A percentile compares a stretch with the other conserved stretches of the same genome.
These are phyloP conservation scores for Leucogyrophana mollusca DNA, from an alignment of 768 basidiomycete genomes.

Conservation along the genomic window DNA sequence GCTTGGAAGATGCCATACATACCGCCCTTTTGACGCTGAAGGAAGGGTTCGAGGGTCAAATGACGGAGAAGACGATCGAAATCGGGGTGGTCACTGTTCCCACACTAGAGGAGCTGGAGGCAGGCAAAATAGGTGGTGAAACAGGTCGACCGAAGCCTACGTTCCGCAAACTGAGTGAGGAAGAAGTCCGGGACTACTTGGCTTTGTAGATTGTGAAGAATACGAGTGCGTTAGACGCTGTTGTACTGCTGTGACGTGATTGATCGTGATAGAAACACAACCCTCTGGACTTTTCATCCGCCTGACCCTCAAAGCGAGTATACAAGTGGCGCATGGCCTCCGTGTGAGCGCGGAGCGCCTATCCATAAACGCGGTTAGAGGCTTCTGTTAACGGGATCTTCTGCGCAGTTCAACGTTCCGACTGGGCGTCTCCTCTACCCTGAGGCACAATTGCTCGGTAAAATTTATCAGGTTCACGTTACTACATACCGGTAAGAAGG, in stretches of 20 bases:
- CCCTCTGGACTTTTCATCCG: too few species aligned
- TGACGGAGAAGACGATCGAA: slow-evolving; percentile 99
- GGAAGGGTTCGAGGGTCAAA: slow-evolving; percentile 99
- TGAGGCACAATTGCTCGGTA: too few species aligned
- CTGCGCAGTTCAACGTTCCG: too few species aligned
- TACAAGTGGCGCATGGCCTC: too few species aligned
- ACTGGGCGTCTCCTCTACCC: too few species aligned
- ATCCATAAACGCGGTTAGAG: too few species aligned
- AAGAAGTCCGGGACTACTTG: slow-evolving; percentile 96
- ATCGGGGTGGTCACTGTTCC: slow-evolving; percentile 95
- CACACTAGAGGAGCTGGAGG: slow-evolving; percentile 53
- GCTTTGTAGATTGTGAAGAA: slow-evolving; percentile 57
- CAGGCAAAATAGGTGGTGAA: slow-evolving; percentile 65
- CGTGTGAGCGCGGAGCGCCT: too few species aligned
- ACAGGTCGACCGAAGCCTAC: slow-evolving; percentile 78
- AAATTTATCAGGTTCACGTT: too few species aligned
- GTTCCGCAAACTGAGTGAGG: slow-evolving; percentile 93
- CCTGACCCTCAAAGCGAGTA: too few species aligned
- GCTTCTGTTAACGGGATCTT: too few species aligned
- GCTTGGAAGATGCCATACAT: slow-evolving; percentile 97
- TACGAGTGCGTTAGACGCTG: slow-evolving; percentile 24
- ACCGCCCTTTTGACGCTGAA: slow-evolving; percentile 96
- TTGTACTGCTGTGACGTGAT: slow-evolving; percentile 4
- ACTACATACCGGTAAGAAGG: too few species aligned
- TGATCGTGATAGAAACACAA: background rate